Conservation (phyloP, 1,284 basidiomycete genomes). For the Ganoderma lingzhi region DNA sequence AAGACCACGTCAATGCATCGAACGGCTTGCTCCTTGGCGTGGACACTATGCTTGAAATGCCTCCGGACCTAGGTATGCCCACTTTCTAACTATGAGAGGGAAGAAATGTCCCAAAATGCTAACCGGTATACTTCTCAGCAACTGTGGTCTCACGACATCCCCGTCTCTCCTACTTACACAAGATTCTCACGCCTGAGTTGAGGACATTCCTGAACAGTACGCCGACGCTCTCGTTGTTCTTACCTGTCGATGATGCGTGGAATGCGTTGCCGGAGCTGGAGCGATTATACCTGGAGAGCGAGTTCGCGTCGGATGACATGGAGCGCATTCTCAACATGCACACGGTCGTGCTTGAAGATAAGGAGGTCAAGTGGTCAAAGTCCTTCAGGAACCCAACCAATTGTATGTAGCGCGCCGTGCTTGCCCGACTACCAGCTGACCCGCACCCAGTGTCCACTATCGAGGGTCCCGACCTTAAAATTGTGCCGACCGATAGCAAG, state of each 20-base stretch:
- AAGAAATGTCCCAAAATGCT: constrained; percentile 17
- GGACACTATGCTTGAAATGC: constrained; percentile 79
- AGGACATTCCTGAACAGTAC: constrained; percentile 63
- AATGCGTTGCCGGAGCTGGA: constrained; percentile 70
- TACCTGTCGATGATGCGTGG: constrained; percentile 89
- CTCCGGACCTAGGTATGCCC: constrained; percentile 74
- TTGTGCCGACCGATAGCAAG: constrained; percentile 58
- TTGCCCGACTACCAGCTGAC: constrained; percentile 10
- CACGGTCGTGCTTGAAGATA: constrained; percentile 55
- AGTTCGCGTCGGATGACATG: constrained; percentile 84
- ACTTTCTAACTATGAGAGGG: not conserved
- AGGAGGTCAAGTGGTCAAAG: constrained; percentile 70
- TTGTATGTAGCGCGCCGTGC: constrained; percentile 51
- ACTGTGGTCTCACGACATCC: constrained; percentile 64
- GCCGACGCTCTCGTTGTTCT: constrained; percentile 87
- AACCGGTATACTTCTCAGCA: constrained; percentile 47
- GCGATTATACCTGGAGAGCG: constrained; percentile 85
- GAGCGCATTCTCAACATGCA: constrained; percentile 82
- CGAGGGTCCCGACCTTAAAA: constrained; percentile 71
- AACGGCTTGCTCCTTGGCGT: constrained; percentile 88
- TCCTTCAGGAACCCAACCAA: constrained; percentile 62
- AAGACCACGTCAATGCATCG: constrained; percentile 60
- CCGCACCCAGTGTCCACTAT: constrained; percentile 69
- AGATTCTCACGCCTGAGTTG: constrained; percentile 68
- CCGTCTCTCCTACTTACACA: constrained; percentile 74